Evolutionary conservation across 495 filamentous ascomycete species (phyloP).

Genomic region (Penicillium malachiteum): DNA sequence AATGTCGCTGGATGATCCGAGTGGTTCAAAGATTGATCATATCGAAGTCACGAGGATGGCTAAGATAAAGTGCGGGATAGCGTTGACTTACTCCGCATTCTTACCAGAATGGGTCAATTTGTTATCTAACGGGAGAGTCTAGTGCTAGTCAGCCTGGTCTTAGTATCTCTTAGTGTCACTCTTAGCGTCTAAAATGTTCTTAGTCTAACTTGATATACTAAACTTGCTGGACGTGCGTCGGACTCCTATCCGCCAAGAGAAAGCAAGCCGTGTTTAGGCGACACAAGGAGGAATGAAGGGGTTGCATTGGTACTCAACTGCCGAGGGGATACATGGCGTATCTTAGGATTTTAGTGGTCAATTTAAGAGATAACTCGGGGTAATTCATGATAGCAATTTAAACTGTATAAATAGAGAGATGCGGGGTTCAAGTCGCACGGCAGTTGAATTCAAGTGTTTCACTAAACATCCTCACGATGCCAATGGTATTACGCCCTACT

Average conservation of each 20-base stretch:
- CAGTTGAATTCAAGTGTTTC: no score
- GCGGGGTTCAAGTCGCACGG: no score
- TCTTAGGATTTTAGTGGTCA: not conserved
- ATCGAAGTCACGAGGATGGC: not conserved
- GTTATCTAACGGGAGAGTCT: slow-evolving; percentile 5
- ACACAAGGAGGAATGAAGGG: slow-evolving; percentile 3
- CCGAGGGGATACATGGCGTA: not conserved
- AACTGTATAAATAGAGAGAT: no score
- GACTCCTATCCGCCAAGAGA: not conserved
- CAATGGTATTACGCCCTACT: not conserved
- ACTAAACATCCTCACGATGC: no score
- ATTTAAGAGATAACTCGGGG: not conserved
- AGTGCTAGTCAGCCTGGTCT: not conserved
- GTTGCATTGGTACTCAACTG: slow-evolving; percentile 1
- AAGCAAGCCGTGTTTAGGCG: not conserved
- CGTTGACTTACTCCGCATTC: slow-evolving; percentile 19
- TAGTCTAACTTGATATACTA: no score
- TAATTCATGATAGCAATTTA: no score
- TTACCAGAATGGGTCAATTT: slow-evolving; percentile 14
- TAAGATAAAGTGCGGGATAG: not conserved
- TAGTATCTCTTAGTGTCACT: not conserved
- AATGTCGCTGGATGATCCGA: slow-evolving; percentile 14
- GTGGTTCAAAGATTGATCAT: slow-evolving; percentile 1
- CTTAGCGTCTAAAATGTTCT: no score
- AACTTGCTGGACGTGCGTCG: not conserved